Percentiles rank a stretch among this genome's conserved stretches.
Evolutionary conservation across 2,329 filamentous ascomycete species (phyloP).

Genomic region (Tolypocladium endophyticum): DNA sequence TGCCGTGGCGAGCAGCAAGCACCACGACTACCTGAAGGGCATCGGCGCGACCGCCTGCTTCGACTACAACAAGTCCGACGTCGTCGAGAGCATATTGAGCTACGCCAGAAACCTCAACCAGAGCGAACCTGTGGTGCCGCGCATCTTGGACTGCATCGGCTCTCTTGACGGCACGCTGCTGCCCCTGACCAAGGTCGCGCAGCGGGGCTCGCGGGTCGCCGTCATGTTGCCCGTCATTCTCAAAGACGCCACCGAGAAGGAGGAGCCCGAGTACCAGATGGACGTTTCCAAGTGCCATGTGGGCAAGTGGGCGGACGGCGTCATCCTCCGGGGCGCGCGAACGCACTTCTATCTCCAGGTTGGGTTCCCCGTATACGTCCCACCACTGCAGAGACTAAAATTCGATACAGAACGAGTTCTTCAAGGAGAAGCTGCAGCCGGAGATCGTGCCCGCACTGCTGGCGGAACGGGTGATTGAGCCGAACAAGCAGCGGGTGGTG

Average conservation of each 20-base stretch:
- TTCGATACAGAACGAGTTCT: constrained; percentile 37
- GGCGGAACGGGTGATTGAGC: constrained; percentile 24
- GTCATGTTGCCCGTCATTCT: constrained; percentile 51
- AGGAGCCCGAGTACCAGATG: constrained; percentile 43
- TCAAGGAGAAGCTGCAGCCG: constrained; percentile 42
- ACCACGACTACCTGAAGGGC: constrained; percentile 30
- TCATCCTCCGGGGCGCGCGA: constrained; percentile 40
- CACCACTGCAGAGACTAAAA: background rate
- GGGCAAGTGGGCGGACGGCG: constrained; percentile 39
- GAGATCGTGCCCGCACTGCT: constrained; percentile 42
- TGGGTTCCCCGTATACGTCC: background rate
- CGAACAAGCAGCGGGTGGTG: constrained; percentile 29
- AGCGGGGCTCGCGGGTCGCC: constrained; percentile 39
- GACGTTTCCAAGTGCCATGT: constrained; percentile 29
- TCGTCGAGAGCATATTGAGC: constrained; percentile 23
- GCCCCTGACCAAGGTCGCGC: constrained; percentile 39
- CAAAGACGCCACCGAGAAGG: constrained; percentile 34
- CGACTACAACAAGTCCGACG: constrained; percentile 30
- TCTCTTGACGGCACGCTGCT: constrained; percentile 33
- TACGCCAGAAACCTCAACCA: constrained; percentile 6
- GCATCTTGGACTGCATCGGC: constrained; percentile 46
- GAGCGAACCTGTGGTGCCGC: constrained; percentile 22
- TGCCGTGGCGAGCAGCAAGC: constrained; percentile 32
- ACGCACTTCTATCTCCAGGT: constrained; percentile 18
- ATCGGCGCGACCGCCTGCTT: constrained; percentile 36